These are phyloP conservation scores for Tripterygium wilfordii DNA, from an alignment of 177 flowering plant species.

Conservation along the genomic window DNA sequence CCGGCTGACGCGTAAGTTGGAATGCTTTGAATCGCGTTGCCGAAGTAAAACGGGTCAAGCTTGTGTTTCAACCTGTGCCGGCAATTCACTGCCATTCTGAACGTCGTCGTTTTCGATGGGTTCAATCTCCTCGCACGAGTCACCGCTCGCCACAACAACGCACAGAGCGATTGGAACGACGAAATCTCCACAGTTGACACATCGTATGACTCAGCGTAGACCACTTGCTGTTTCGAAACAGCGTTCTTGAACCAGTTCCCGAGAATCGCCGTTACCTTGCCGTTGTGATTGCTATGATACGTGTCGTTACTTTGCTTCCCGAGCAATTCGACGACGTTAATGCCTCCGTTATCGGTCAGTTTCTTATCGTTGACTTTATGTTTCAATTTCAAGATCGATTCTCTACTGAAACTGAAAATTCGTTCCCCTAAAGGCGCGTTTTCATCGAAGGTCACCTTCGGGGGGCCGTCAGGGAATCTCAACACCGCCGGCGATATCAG, in stretches of 20 bases:
- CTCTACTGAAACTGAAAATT: constrained; percentile 54
- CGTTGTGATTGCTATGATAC: background rate
- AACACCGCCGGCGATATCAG: constrained; percentile 40
- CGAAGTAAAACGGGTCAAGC: constrained; percentile 55
- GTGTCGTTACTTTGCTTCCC: constrained; percentile 43
- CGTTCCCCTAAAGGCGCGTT: constrained; percentile 52
- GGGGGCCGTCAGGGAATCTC: constrained; percentile 42
- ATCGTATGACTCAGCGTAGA: too few species aligned
- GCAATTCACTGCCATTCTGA: constrained; percentile 60
- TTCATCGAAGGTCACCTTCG: constrained; percentile 44
- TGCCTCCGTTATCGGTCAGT: constrained; percentile 6
- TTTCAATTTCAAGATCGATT: constrained; percentile 45
- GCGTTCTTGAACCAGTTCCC: constrained; percentile 18
- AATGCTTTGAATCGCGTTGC: constrained; percentile 67
- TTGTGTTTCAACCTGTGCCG: constrained; percentile 53
- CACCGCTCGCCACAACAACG: constrained; percentile 53
- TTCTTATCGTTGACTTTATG: constrained; percentile 23
- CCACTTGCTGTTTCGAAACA: constrained; percentile 2
- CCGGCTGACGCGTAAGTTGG: constrained; percentile 44
- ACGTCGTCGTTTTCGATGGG: constrained; percentile 48
- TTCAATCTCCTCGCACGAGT: constrained; percentile 56
- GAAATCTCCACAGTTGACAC: constrained; percentile 38
- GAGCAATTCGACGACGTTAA: constrained; percentile 24
- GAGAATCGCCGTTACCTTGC: constrained; percentile 15
- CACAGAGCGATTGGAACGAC: constrained; percentile 60